Evolutionary conservation across 768 basidiomycete genomes (phyloP), one percentile per base, ranked within the genome.

Genomic region (Suillus spraguei): DNA sequence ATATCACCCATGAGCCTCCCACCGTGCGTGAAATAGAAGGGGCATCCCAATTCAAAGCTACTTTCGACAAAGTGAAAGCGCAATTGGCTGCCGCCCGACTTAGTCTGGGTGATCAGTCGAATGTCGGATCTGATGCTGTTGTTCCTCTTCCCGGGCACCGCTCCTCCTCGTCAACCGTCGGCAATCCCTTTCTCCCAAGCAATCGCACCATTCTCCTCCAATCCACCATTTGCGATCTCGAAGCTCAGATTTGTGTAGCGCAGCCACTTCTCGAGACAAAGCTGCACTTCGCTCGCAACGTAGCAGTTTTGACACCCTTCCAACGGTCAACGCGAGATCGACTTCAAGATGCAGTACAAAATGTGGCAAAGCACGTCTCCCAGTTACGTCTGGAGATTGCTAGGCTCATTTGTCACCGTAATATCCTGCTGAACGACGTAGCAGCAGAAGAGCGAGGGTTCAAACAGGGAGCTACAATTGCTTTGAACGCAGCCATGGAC

Each of bases 281-380:
- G 65, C 76, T 95, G 72, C 87, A 89, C 20, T 78, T 90, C 49
- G 85, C 90, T 24, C 88, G 91, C 47, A 97, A 96, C 69, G 82
- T 98, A 24, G 89, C 89, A 2, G 85, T 91, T 49, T 81, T 98
- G 44, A 90, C 93, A 17, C 96, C 97, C 4, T 96, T 99, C 74
- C 92, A 90, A 70, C 86, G 86, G 55, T 80, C 88, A 10, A 95
- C 95, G 4, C 86, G 95, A 54, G 91, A 94, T 65, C 85, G 88
- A 52, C 82, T 99, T 33, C 77, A 84, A 28, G 68, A 77, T 28
- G 81, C 87, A 3, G 78, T 95, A 20, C 86, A 87, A 67, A 78
- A 76, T 20, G 78, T 90, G 14, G 85, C 90, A 9, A 88, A 84
- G 70, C 83, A 85, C 46, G 77, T 99, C 56, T 85, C 83, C 68